Evolutionary conservation across 345 rosid species (phyloP).

Genomic region (Gossypium australe): DNA sequence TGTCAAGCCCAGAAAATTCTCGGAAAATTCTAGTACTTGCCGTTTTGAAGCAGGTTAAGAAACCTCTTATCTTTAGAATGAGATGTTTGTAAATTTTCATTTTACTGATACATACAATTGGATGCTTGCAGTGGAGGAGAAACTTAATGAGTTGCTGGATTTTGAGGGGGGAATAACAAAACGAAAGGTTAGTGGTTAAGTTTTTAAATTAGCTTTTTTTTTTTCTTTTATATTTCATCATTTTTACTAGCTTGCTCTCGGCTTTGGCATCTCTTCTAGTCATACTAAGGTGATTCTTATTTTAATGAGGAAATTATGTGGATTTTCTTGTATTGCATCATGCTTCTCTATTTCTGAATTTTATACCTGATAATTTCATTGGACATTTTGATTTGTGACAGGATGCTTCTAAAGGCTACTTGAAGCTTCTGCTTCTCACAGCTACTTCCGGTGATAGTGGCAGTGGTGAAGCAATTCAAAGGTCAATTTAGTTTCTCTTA

Average conservation of each 20-base stretch:
- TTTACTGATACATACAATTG: conserved; percentile 3
- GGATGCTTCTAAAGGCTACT: conserved; percentile 91
- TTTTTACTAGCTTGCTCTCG: neutral
- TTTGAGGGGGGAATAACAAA: conserved; percentile 83
- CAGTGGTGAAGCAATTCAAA: conserved; percentile 88
- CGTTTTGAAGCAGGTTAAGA: conserved; percentile 80
- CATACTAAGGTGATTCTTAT: conserved; percentile 2
- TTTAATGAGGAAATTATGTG: neutral
- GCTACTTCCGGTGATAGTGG: conserved; percentile 87
- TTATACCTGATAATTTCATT: conserved; percentile 8
- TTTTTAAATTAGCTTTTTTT: neutral
- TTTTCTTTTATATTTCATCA: neutral
- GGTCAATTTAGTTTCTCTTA: conserved; percentile 39
- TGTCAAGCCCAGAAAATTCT: conserved; percentile 50
- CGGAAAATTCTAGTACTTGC: conserved; percentile 57
- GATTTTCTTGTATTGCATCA: conserved; percentile 9
- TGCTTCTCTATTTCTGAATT: neutral
- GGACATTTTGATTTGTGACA: conserved; percentile 29
- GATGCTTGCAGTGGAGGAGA: conserved; percentile 76
- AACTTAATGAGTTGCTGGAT: conserved; percentile 93
- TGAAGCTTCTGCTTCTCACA: conserved; percentile 94
- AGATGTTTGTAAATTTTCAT: neutral
- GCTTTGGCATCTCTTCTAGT: neutral
- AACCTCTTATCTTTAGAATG: neutral
- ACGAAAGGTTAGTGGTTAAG: conserved; percentile 41